Evolutionary conservation across 1,139 yeast species (phyloP), one percentile per base, ranked within the genome.

Genomic region (Scheffersomyces titani): DNA sequence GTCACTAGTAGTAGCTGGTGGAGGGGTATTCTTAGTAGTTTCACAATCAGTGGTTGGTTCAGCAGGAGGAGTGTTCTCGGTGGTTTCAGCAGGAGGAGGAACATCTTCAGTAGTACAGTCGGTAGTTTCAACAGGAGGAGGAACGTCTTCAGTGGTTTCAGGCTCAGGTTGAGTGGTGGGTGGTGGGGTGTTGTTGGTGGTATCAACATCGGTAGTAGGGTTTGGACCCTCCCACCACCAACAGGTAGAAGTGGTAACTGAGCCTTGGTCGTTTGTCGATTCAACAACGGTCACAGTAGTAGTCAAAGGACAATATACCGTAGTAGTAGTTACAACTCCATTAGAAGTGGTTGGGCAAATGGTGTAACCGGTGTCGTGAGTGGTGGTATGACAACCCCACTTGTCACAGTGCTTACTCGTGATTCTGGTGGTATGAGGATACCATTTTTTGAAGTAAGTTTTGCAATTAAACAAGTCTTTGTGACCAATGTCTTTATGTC

Each of bases 251-350:
- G 49, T 46, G 13, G 40, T 30, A 9, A 30, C 49, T 13, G 22
- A 20, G 19, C 49, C 49, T 20, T 46, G 20, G n/a, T 20, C 40
- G 4, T 30, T 16, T 9, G 49, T 46, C 3, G 49, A 19, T 22
- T 46, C 49, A 19, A 46, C 49, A 46, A 19, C 49, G 5, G 20
- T 20, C n/a, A 19, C 24, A 22, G 49, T 46, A 16, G 50, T 51
- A 30, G 63, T 60, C 48, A 60, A 53, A 19, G 64, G 64, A 40
- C 63, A 57, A 54, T 55, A 63, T 24, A 63, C 59, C 19, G 65
- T 61, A 56, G 56, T 59, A 6, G 54, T 54, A 11, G 65, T 59
- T 36, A 52, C 52, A 4, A 52, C 50, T 19, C 59, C 62, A 1
- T 53, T 49, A 6, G 47, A 52, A 46, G 63, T 60, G 20, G 54